These are phyloP conservation scores for Fraxinus sp. DNA, from an alignment of 305 asterid species.

Conservation along the genomic window DNA sequence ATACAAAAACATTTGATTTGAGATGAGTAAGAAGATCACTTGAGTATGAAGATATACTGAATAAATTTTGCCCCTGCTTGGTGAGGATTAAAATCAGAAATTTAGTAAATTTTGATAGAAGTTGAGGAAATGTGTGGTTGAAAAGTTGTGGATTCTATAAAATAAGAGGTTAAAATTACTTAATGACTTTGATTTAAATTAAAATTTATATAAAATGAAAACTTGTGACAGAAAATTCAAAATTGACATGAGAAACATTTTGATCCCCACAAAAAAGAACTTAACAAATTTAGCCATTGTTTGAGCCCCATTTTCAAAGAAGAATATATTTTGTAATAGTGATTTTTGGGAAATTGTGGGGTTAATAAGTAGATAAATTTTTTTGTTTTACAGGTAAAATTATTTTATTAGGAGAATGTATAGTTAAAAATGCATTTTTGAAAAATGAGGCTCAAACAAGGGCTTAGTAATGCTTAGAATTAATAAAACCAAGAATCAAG, in stretches of 20 bases:
- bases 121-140: not conserved
- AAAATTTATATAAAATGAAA: not conserved
- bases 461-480: not conserved
- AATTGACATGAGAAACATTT: conserved; percentile 5
- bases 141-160: not conserved
- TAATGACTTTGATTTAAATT: not conserved
- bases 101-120: not conserved
- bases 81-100: not conserved
- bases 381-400: not conserved
- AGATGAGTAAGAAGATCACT: conserved; percentile 7
- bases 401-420: not conserved
- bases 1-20: not conserved
- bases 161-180: not conserved
- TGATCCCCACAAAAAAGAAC: conserved; percentile 4
- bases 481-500: conserved; percentile 13
- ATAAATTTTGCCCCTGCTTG: not conserved
- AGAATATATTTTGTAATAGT: not conserved
- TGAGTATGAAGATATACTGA: conserved; percentile 3
- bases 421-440: not conserved
- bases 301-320: not conserved
- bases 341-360: not conserved
- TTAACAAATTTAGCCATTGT: not conserved
- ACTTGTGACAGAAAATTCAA: not conserved
- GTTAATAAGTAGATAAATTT: not conserved
- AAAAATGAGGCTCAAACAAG: not conserved